Evolutionary conservation across 208 protist species (phyloP).

Genomic region (Phytomonas francai): DNA sequence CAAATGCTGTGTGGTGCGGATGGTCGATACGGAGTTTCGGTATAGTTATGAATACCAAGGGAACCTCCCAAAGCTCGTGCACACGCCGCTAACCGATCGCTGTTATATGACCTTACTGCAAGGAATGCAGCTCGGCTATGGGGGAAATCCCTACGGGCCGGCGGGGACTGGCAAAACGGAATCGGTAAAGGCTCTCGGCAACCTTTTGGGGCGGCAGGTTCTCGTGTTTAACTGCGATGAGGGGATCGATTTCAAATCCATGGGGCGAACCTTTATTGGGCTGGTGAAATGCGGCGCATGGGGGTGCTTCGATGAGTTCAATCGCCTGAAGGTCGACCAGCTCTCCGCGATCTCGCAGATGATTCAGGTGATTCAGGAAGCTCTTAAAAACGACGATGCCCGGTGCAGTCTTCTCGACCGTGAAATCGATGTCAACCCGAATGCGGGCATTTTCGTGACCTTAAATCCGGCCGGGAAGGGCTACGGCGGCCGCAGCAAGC

Average conservation of each 20-base stretch:
- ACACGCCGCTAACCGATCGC: conserved; percentile 97
- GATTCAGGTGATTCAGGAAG: conserved; percentile 98
- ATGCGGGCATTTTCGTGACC: conserved; percentile 98
- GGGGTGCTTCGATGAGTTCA: conserved; percentile 99
- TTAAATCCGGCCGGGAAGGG: conserved; percentile 98
- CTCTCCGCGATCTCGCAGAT: conserved; percentile 98
- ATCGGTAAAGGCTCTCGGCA: conserved; percentile 97
- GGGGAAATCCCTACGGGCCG: conserved; percentile 98
- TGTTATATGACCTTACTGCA: conserved; percentile 98
- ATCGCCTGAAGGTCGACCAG: conserved; percentile 97
- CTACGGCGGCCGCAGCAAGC: conserved; percentile 96
- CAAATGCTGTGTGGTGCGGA: conserved; percentile 77
- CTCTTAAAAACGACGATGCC: conserved; percentile 89
- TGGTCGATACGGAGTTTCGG: conserved; percentile 93
- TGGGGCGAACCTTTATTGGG: conserved; percentile 98
- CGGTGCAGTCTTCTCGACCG: conserved; percentile 88
- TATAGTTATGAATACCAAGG: conserved; percentile 99
- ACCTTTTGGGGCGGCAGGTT: conserved; percentile 96
- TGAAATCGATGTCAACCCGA: conserved; percentile 90
- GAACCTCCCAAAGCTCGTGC: conserved; percentile 96
- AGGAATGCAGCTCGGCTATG: conserved; percentile 97
- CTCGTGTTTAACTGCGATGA: conserved; percentile 99
- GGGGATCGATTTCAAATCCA: conserved; percentile 98
- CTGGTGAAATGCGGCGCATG: conserved; percentile 98
- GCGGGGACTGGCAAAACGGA: no score